Base-by-base conservation (phyloP, 805 yeast genomes). In the Ogataea ganodermae region DNA sequence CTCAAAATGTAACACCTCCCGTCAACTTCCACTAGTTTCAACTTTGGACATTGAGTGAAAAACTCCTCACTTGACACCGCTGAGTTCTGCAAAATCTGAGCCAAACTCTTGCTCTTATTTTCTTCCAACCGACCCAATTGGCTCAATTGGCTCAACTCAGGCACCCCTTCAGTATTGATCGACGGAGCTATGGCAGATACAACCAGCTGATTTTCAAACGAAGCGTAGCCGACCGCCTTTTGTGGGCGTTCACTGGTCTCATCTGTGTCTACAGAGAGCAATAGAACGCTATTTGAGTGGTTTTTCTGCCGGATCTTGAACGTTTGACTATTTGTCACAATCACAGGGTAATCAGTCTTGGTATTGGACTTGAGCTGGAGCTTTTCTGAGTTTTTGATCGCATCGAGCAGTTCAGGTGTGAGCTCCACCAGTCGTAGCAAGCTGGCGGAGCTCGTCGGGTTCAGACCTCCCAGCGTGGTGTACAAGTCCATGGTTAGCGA, bases 231-330 rank as follows among this genome's bases (percentile, higher is more conserved):
- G 13, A 50, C 35, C 4, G 46, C 52, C 4, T 3, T 24, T n/a
- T 24, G 37, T 4, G 24, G 24, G 13, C 24, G 12, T 2, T 23
- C 16, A 12, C 17, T 24, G 13, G 24, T 24, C 1, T 23, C 18
- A 13, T 21, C 32, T 5, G n/a, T n/a, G n/a, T 49, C 35, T 1
- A 44, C 8, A 7, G 54, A 31, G 61, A 80, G 61, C 18, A 90
- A 51, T 55, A 89, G 62, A n/a, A 87, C 83, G 4, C 92, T 78
- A 63, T 92, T 90, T 6, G 97, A 86, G 64, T 92, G 97, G 61
- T 89, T 88, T 71, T 86, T 84, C 58, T 86, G 91, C 44, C 89
- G 74, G 14, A 90, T 57, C 37, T 73, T 71, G 78, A 80, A 90
- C 0, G 96, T 86, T 42, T 72, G 65, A 23, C 67, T 53, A 3